Evolutionary conservation across 2,329 filamentous ascomycete genomes (phyloP).

Genomic region (Verticillium zaregamsianum): DNA sequence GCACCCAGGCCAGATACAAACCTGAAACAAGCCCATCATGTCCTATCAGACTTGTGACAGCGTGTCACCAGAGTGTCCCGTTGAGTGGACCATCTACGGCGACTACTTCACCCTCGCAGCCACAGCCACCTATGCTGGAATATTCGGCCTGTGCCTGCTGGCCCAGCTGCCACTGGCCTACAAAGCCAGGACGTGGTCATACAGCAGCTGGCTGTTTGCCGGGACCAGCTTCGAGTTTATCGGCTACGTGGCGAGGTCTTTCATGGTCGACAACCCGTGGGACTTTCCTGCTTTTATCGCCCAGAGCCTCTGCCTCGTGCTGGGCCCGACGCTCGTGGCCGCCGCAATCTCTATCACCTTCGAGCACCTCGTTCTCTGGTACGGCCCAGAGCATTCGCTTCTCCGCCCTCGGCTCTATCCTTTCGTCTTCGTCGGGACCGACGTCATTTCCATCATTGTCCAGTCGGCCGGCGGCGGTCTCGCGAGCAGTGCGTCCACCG

Average conservation of each 20-base stretch:
- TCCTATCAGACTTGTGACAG: not conserved
- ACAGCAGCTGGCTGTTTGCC: not conserved
- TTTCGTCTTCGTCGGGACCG: conserved; percentile 45
- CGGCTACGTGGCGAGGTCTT: not conserved
- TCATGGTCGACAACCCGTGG: conserved; percentile 30
- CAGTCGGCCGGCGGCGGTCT: conserved; percentile 16
- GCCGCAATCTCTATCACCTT: conserved; percentile 42
- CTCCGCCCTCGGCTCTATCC: conserved; percentile 39
- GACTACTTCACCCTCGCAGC: not conserved
- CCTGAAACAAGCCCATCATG: too few relatives aligned
- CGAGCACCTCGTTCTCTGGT: conserved; percentile 39
- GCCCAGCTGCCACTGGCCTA: not conserved
- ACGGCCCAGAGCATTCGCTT: conserved; percentile 33
- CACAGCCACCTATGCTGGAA: not conserved
- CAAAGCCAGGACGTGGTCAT: conserved; percentile 1
- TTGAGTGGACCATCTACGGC: conserved; percentile 3
- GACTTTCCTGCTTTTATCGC: conserved; percentile 31
- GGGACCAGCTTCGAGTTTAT: conserved; percentile 1
- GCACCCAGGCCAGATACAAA: too few relatives aligned
- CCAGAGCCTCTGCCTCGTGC: conserved; percentile 34
- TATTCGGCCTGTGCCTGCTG: conserved; percentile 39
- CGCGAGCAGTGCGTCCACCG: conserved; percentile 3
- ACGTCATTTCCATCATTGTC: conserved; percentile 33
- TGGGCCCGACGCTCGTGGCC: conserved; percentile 38
- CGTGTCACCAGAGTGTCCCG: not conserved